Percentiles rank a stretch among this genome's conserved stretches.
Evolutionary conservation across 2,329 filamentous ascomycete species (phyloP).

Genomic region (Apiospora saccharicola): DNA sequence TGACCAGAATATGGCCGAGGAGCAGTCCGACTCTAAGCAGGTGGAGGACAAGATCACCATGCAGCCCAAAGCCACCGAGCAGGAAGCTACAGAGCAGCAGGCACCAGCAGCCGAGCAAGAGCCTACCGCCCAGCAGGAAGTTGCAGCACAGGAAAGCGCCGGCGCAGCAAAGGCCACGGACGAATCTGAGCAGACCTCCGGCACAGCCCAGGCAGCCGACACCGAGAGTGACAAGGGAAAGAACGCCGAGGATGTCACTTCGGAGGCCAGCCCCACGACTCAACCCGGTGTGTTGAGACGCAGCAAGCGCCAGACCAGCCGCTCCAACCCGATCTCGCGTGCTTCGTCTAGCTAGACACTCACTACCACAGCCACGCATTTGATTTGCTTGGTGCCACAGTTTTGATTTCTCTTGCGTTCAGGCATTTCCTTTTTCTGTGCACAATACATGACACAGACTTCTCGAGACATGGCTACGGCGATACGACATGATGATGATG

Average conservation of each 20-base stretch:
- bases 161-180: neutral
- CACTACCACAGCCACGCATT: neutral
- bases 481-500: constrained; percentile 10
- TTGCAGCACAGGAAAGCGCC: neutral
- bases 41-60: neutral
- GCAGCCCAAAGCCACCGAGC: neutral
- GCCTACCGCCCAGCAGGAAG: neutral
- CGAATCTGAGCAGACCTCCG: neutral
- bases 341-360: neutral
- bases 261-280: neutral
- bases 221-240: constrained; percentile 2
- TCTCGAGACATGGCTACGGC: neutral
- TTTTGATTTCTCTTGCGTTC: neutral
- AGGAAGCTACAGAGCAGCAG: neutral
- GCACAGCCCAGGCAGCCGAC: neutral
- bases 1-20: neutral
- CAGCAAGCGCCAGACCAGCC: constrained; percentile 9
- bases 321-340: constrained; percentile 14
- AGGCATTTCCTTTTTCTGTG: neutral
- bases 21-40: neutral
- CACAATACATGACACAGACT: neutral
- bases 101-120: neutral
- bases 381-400: neutral
- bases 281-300: neutral
- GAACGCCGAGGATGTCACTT: neutral